A percentile compares a stretch with the other conserved stretches of the same genome.
These are phyloP conservation scores for Cladophialophora exuberans DNA, from an alignment of 2,329 filamentous ascomycete genomes.

Conservation along the genomic window DNA sequence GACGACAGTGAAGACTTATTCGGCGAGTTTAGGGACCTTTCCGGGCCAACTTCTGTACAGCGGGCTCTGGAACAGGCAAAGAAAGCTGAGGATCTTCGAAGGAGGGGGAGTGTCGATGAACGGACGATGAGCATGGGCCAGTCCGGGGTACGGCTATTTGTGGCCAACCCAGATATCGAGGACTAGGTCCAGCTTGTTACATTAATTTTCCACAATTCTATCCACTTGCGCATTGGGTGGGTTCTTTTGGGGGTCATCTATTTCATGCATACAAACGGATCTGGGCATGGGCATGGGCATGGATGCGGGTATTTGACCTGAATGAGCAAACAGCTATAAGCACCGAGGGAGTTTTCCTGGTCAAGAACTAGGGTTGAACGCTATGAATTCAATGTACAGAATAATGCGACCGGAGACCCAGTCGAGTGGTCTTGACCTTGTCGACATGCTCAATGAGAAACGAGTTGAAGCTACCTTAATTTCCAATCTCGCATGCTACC, in stretches of 20 bases:
- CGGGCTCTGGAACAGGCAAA: conserved; percentile 44
- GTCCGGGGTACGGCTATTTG: conserved; percentile 47
- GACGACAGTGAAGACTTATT: conserved; percentile 57
- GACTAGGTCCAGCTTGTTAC: conserved; percentile 25
- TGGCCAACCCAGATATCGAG: conserved; percentile 53
- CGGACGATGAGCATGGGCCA: conserved; percentile 50
- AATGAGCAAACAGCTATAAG: conserved; percentile 1
- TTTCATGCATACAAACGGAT: background rate
- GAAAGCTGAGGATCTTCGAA: conserved; percentile 48
- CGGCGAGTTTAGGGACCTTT: conserved; percentile 57
- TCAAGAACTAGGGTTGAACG: too few relatives aligned
- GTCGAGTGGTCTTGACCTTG: background rate
- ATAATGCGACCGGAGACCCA: background rate
- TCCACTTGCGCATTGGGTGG: background rate
- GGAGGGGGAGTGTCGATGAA: conserved; percentile 54
- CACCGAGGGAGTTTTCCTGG: background rate
- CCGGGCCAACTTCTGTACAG: conserved; percentile 46
- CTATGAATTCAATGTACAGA: background rate
- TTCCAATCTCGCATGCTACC: too few relatives aligned
- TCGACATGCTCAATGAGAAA: background rate
- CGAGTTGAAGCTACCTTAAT: background rate
- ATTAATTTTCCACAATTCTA: background rate
- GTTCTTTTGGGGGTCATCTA: background rate
- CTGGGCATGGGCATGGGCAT: background rate
- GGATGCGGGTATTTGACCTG: background rate